phyloP scores from a whole-genome alignment of 2,329 filamentous ascomycete genomes.

The Claviceps maximensis region DNA sequence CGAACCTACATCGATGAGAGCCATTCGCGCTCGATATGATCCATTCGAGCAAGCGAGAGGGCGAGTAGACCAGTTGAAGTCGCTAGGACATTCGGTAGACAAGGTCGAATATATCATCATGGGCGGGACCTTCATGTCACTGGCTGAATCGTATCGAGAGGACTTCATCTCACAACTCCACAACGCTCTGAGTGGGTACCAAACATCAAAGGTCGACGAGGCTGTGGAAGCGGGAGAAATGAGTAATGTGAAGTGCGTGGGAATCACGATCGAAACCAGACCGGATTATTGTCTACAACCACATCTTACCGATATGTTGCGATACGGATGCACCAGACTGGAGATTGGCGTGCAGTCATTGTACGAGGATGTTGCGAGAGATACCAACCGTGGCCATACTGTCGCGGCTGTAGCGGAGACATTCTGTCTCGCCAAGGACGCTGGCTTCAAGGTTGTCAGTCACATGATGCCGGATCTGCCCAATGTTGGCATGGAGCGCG shows the following conservation, averaged over 20 bases:
- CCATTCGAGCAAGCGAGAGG: constrained; percentile 95
- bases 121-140: constrained; percentile 98
- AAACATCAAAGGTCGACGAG: constrained; percentile 88
- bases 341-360: constrained; percentile 94
- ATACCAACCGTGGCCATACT: constrained; percentile 93
- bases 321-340: constrained; percentile 91
- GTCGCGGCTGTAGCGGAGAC: constrained; percentile 92
- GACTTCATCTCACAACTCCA: constrained; percentile 92
- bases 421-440: constrained; percentile 93
- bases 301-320: constrained; percentile 90
- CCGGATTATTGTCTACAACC: constrained; percentile 94
- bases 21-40: constrained; percentile 91
- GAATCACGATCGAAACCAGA: constrained; percentile 94
- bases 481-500: constrained; percentile 96
- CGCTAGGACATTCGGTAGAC: constrained; percentile 89
- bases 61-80: constrained; percentile 91
- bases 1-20: constrained; percentile 96
- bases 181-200: constrained; percentile 92
- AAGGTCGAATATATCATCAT: constrained; percentile 99
- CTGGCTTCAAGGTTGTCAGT: constrained; percentile 96
- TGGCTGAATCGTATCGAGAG: constrained; percentile 78
- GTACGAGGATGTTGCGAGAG: constrained; percentile 95
- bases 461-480: constrained; percentile 99
- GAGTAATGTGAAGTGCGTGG: constrained; percentile 95
- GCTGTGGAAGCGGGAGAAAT: constrained; percentile 89